phyloP scores from a whole-genome alignment of 352 stramenopile species.

The Pythium aquatile region DNA sequence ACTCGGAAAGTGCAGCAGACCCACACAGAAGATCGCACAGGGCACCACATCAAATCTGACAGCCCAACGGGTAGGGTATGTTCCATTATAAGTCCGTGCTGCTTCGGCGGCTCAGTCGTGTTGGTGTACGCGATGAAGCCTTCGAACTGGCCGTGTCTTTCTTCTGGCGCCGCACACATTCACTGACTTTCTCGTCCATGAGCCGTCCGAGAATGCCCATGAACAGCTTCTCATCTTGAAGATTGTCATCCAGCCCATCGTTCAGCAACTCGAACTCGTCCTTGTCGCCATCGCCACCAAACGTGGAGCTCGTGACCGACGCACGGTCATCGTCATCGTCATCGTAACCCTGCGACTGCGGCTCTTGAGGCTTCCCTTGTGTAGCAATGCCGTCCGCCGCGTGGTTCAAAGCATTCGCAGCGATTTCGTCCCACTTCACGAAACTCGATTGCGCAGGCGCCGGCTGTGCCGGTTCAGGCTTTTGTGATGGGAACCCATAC shows the following conservation, averaged over 20 bases:
- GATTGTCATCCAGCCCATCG: conserved; percentile 51
- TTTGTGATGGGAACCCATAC: conserved; percentile 14
- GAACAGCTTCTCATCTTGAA: conserved; percentile 76
- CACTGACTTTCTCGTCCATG: conserved; percentile 65
- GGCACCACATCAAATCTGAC: too few species aligned
- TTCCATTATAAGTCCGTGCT: conserved; percentile 1
- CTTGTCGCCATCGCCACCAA: conserved; percentile 42
- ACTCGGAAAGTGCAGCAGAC: neutral
- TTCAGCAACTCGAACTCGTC: conserved; percentile 80
- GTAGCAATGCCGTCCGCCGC: conserved; percentile 29
- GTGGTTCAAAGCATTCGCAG: conserved; percentile 46
- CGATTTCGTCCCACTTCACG: conserved; percentile 58
- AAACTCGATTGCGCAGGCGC: conserved; percentile 26
- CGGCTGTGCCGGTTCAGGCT: conserved; percentile 3
- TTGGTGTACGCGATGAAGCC: neutral
- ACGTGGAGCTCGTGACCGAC: conserved; percentile 27
- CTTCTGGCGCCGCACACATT: conserved; percentile 20
- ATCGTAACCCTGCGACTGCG: conserved; percentile 23
- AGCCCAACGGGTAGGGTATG: neutral
- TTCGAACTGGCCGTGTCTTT: neutral
- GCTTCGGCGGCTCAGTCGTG: neutral
- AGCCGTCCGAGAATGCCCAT: conserved; percentile 56
- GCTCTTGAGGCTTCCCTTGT: conserved; percentile 3
- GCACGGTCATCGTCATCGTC: conserved; percentile 23
- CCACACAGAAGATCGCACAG: too few species aligned